These are phyloP conservation scores for Solanum tarapatanum DNA, from an alignment of 257 asterid genomes.

Conservation along the genomic window DNA sequence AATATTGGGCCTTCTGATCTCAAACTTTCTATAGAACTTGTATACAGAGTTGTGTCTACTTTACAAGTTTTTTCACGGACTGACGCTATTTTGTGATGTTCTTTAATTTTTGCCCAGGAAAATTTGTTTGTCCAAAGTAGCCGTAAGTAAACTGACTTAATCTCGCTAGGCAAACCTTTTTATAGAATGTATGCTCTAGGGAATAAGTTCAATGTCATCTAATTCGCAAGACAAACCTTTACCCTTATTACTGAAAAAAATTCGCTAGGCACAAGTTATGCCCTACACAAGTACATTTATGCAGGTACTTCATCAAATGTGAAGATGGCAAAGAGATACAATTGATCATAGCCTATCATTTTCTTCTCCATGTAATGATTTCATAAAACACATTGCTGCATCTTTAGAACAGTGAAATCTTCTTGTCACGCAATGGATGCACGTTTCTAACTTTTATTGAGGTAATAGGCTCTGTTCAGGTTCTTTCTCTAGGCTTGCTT, in stretches of 20 bases:
- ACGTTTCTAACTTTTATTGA: too few relatives aligned
- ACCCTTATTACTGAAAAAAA: neutral
- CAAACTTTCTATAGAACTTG: neutral
- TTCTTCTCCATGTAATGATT: neutral
- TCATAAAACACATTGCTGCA: neutral
- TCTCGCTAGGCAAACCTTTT: neutral
- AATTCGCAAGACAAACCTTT: too few relatives aligned
- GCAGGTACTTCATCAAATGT: neutral
- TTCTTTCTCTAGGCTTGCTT: neutral
- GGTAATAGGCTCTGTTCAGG: neutral
- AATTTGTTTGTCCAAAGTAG: neutral
- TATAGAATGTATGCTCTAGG: neutral
- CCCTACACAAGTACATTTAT: neutral
- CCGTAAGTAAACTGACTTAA: too few relatives aligned
- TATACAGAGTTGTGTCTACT: neutral
- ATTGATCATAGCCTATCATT: neutral
- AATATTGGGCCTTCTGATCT: neutral
- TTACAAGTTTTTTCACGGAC: neutral
- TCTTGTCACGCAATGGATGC: neutral
- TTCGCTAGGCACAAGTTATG: too few relatives aligned
- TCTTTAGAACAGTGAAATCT: neutral
- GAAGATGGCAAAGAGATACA: neutral
- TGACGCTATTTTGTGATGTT: neutral
- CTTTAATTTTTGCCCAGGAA: too few relatives aligned
- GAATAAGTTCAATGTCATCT: neutral